Evolutionary conservation across 1,284 basidiomycete genomes (phyloP).

Genomic region (Sporisorium iseilematis-ciliati): DNA sequence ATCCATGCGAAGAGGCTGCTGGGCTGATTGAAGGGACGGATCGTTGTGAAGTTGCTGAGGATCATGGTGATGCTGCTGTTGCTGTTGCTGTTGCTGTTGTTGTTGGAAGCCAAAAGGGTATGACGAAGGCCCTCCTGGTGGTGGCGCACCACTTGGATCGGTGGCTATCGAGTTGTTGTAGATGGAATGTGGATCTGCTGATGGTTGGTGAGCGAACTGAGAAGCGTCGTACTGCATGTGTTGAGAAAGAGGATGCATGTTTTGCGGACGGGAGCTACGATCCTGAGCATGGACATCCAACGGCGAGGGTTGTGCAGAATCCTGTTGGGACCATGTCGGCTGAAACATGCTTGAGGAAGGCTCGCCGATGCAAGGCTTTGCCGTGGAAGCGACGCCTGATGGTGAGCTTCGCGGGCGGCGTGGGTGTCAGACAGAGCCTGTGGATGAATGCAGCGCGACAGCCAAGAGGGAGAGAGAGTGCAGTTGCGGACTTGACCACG

Average conservation of each 20-base stretch:
- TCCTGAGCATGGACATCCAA: constrained; percentile 18
- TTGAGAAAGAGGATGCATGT: constrained; percentile 13
- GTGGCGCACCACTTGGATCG: constrained; percentile 12
- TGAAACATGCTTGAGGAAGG: constrained; percentile 38
- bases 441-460: neutral
- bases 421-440: too few species aligned
- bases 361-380: neutral
- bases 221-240: constrained; percentile 18
- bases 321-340: constrained; percentile 44
- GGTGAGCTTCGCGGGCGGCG: neutral
- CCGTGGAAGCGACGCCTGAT: neutral
- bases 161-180: constrained; percentile 17
- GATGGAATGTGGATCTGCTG: constrained; percentile 8
- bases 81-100: constrained; percentile 12
- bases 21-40: neutral
- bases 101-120: constrained; percentile 22
- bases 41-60: constrained; percentile 3
- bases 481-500: too few species aligned
- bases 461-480: too few species aligned
- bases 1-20: constrained; percentile 3
- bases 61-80: constrained; percentile 12
- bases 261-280: constrained; percentile 1
- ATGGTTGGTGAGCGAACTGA: constrained; percentile 8
- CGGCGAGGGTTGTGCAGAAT: constrained; percentile 16
- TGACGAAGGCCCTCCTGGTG: constrained; percentile 17